Evolutionary conservation across 495 filamentous ascomycete genomes (phyloP), one percentile per base, ranked within the genome.

Genomic region (Aspergillus biplanus): DNA sequence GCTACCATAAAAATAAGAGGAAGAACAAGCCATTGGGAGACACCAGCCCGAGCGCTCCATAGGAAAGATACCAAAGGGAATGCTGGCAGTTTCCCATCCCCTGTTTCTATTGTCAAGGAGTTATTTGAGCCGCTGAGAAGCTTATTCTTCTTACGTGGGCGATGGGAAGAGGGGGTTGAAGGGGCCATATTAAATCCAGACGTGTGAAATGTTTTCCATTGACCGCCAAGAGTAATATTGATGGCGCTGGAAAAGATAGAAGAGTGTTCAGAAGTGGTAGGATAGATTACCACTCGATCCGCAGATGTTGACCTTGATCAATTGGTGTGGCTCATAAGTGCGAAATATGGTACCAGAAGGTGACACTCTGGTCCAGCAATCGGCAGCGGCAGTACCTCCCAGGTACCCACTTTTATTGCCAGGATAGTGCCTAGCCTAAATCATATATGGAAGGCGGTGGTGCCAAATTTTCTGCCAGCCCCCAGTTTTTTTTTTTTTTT

Each of bases 31-130:
- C 95, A 99, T 92, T 95, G 91, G 31, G 94, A 96, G 16, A 89
- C 85, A 11, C 86, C 85, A 59, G 89, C 88, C 37, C 92, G 86
- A 31, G 93, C 90, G 44, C 93, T 92, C 91, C 95, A 97, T 34
- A 98, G 84, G 68, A 98, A 91, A 18, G 92, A 89, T 18, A 91
- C 94, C 7, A 99, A 83, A 5, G 95, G 95, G 69, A 97, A 98
- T 5, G 90, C 83, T 37, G 88, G 78, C 64, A 81, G 46, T 66
- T 73, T 67, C 57, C 75, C 66, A 71, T 80, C 61, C 61, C 73
- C 65, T 6, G 67, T 52, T 59, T 85, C 79, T 52, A 80, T 52
- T 34, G 80, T 78, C 44, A 86, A 65, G 33, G 81, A 79, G 65
- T 83, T 84, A 65, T 86, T 82, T 49, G 76, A 82, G 69, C 73